Evolutionary conservation across 768 basidiomycete genomes (phyloP).

Genomic region (Russula emetica): DNA sequence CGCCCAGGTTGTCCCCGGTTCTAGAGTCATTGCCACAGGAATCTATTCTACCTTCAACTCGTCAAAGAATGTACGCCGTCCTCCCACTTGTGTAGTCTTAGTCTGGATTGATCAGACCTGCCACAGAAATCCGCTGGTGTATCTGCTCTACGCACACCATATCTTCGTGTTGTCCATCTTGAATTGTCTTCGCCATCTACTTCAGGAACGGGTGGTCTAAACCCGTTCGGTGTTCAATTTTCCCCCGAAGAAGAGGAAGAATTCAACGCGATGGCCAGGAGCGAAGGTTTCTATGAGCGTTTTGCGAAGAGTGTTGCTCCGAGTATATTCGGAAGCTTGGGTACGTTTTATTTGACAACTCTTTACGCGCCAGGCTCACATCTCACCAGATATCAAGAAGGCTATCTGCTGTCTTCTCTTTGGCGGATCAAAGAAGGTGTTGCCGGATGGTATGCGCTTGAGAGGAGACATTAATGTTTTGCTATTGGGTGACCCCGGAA

Average conservation of each 20-base stretch:
- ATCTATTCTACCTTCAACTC: conserved; percentile 96
- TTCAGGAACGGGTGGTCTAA: conserved; percentile 62
- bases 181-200: conserved; percentile 81
- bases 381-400: conserved; percentile 87
- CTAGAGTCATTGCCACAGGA: conserved; percentile 91
- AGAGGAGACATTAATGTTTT: conserved; percentile 98
- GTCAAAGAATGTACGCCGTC: conserved; percentile 63
- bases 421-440: conserved; percentile 93
- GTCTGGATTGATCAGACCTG: background rate
- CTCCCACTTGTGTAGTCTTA: background rate
- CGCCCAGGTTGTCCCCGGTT: conserved; percentile 91
- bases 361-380: background rate
- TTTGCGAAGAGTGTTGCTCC: conserved; percentile 94
- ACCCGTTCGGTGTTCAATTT: conserved; percentile 85
- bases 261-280: conserved; percentile 85
- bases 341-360: conserved; percentile 40
- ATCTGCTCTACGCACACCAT: conserved; percentile 88
- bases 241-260: conserved; percentile 97
- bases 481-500: conserved; percentile 94
- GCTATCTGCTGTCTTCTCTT: conserved; percentile 94
- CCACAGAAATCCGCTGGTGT: conserved; percentile 72
- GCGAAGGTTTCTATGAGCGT: conserved; percentile 85
- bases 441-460: conserved; percentile 95
- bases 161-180: conserved; percentile 88
- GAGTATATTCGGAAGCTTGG: conserved; percentile 92